Evolutionary conservation across 2,329 filamentous ascomycete genomes (phyloP), one percentile per base, ranked within the genome.

Genomic region (Aspergillus sp.): DNA sequence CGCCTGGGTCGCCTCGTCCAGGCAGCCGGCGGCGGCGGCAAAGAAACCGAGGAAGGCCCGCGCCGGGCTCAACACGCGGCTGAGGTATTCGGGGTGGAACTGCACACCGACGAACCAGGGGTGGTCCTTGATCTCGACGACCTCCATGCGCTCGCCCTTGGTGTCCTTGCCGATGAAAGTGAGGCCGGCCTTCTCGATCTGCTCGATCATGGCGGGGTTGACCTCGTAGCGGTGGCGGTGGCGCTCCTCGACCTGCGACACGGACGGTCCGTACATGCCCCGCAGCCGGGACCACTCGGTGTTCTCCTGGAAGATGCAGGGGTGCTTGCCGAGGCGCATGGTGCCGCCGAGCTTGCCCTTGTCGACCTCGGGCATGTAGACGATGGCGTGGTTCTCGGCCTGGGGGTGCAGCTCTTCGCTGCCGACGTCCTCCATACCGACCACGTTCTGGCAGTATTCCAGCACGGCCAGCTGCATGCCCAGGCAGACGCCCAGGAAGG

Each of bases 381-480:
- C 83, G 60, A 99, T 85, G 23, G 89, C 83, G 21, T 83, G 84
- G 66, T 91, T 79, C 45, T 84, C 76, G n/a, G 85, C 81, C 14
- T 69, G 53, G 9, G 73, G 69, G 50, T 82, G 71, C 58, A 86
- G 79, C 60, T 87, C 84, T 50, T 77, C 78, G 5, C 78, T 82
- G 4, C 77, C 78, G 1, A 83, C 83, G 41, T 77, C 73, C 3
- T 74, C 71, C 57, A 91, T 79, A 23, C 82, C 83, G 72, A 85
- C 88, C 1, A 93, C 77, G 59, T 90, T 86, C 40, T 91, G 85
- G 1, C 91, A 91, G 62, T 85, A 90, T 72, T 97, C 92, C 61
- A 97, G 88, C 44, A 96, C 91, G 17, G 93, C 91, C 44, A 96
- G 82, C 71, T 97, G 94, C 86, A 96, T 91, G 52, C 91, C 91